Evolutionary conservation across 257 asterid species (phyloP).

Genomic region (Solanum medicagineum): DNA sequence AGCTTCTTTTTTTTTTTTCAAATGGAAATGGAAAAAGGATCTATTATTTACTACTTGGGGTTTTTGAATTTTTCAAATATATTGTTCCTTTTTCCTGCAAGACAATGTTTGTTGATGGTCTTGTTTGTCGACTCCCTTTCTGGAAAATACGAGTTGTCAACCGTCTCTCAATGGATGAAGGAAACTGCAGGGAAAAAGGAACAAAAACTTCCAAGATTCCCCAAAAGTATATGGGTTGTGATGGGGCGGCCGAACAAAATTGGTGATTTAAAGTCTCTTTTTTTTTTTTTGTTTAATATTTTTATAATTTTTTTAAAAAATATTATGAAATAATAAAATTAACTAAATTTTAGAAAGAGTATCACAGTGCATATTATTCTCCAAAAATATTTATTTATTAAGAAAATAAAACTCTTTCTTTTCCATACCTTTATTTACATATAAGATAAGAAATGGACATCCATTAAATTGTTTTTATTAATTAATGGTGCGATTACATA

Average conservation of each 20-base stretch:
- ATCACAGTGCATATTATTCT: too few species aligned
- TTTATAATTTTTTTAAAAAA: too few species aligned
- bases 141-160: neutral
- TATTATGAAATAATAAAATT: too few species aligned
- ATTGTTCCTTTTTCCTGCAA: neutral
- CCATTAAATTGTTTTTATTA: too few species aligned
- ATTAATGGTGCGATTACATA: neutral
- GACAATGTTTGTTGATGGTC: constrained; percentile 2
- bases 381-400: too few species aligned
- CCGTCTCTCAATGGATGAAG: neutral
- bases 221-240: neutral
- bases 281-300: too few species aligned
- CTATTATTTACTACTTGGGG: neutral
- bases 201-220: neutral
- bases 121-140: neutral
- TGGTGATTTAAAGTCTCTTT: too few species aligned
- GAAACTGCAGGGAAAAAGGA: neutral
- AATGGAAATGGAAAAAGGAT: neutral
- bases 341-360: too few species aligned
- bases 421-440: too few species aligned
- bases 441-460: too few species aligned
- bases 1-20: neutral
- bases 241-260: too few species aligned
- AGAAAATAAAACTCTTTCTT: too few species aligned
- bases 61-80: neutral